Evolutionary conservation across 495 filamentous ascomycete genomes (phyloP).

Genomic region (Penicillium pulvis): DNA sequence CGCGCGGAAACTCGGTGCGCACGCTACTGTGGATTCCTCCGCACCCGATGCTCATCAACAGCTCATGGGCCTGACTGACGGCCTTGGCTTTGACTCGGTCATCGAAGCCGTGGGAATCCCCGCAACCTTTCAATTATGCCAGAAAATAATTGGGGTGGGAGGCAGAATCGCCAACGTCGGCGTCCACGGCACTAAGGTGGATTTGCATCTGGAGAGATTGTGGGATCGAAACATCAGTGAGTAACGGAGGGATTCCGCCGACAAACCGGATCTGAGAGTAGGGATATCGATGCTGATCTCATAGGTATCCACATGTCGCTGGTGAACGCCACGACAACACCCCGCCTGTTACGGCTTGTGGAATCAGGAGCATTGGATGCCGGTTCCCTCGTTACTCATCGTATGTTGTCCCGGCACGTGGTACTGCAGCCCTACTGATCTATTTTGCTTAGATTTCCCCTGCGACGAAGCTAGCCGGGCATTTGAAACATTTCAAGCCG

Average conservation of each 20-base stretch:
- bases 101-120: slow-evolving; percentile 57
- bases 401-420: slow-evolving; percentile 18
- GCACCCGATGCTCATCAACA: slow-evolving; percentile 28
- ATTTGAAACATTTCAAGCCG: slow-evolving; percentile 19
- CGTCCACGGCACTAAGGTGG: slow-evolving; percentile 47
- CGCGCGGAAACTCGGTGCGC: slow-evolving; percentile 47
- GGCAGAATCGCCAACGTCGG: slow-evolving; percentile 56
- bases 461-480: slow-evolving; percentile 12
- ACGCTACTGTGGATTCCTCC: slow-evolving; percentile 36
- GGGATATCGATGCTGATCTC: neutral
- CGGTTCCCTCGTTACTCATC: slow-evolving; percentile 43
- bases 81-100: slow-evolving; percentile 52
- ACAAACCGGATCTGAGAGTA: neutral
- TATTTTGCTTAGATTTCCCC: slow-evolving; percentile 14
- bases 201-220: slow-evolving; percentile 44
- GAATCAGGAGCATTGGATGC: slow-evolving; percentile 25
- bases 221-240: slow-evolving; percentile 50
- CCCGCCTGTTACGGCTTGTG: slow-evolving; percentile 43
- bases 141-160: slow-evolving; percentile 51
- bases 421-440: neutral
- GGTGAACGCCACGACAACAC: slow-evolving; percentile 47
- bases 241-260: neutral
- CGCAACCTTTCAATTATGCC: slow-evolving; percentile 46
- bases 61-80: slow-evolving; percentile 42
- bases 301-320: slow-evolving; percentile 47